A percentile compares a stretch with the other conserved stretches of the same genome.
Evolutionary conservation across 305 asterid genomes (phyloP).

Genomic region (Nicotiana rustica): DNA sequence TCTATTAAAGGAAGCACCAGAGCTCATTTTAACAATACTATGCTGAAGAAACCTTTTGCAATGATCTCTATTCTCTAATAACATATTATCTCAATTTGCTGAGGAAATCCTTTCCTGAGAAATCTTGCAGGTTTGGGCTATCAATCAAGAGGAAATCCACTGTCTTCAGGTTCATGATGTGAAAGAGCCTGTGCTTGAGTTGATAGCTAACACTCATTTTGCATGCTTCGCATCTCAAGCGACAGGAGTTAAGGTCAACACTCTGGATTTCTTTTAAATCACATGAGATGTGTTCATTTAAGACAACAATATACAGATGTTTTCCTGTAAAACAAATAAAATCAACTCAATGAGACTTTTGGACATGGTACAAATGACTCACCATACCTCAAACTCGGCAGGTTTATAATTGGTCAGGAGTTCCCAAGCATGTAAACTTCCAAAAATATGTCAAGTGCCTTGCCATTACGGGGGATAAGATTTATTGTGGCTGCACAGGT

Average conservation of each 20-base stretch:
- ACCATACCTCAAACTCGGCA: conserved; percentile 38
- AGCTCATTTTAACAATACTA: not conserved
- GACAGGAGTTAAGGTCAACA: conserved; percentile 74
- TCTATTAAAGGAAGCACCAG: not conserved
- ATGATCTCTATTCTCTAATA: not conserved
- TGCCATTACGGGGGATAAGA: conserved; percentile 59
- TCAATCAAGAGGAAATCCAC: conserved; percentile 77
- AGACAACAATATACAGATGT: not conserved
- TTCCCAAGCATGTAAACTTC: conserved; percentile 65
- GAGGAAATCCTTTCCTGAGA: not conserved
- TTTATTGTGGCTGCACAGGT: conserved; percentile 82
- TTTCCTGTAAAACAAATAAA: not conserved
- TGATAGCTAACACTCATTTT: conserved; percentile 61
- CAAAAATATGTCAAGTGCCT: conserved; percentile 76
- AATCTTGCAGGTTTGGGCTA: conserved; percentile 70
- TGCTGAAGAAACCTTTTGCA: not conserved
- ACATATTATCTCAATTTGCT: not conserved
- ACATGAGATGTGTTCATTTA: not conserved
- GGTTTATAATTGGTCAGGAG: conserved; percentile 84
- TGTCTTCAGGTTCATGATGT: conserved; percentile 85
- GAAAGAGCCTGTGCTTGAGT: conserved; percentile 64
- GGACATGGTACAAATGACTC: not conserved
- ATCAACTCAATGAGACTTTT: not conserved
- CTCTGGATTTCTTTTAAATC: not conserved
- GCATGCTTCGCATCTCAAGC: conserved; percentile 77